Conservation (phyloP, 176 grass and related monocot species). For the Zoysia japonica region DNA sequence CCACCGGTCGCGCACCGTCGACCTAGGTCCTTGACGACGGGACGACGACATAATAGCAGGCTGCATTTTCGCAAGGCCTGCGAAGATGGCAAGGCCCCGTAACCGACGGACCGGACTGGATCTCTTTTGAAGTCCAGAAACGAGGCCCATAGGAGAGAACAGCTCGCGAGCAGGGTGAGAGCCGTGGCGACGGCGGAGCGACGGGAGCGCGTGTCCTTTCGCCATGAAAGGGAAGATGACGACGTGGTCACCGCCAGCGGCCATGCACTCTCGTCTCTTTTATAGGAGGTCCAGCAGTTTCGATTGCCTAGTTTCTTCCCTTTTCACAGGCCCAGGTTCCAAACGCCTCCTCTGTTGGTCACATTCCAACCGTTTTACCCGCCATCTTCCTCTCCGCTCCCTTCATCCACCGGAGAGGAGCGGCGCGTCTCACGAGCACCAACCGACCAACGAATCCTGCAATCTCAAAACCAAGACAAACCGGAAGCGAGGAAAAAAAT, state of each 20-base stretch:
- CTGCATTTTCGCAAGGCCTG: too few species aligned
- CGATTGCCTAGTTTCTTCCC: neutral
- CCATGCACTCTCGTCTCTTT: neutral
- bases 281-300: neutral
- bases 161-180: too few species aligned
- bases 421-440: neutral
- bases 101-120: too few species aligned
- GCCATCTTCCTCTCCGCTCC: conserved; percentile 47
- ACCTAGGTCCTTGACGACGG: too few species aligned
- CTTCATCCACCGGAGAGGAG: neutral
- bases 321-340: conserved; percentile 7
- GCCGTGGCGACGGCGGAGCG: too few species aligned
- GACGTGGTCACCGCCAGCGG: neutral
- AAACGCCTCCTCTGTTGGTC: conserved; percentile 14
- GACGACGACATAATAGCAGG: too few species aligned
- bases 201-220: too few species aligned
- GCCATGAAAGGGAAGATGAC: neutral
- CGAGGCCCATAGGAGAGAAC: too few species aligned
- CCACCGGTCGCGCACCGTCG: too few species aligned
- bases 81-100: too few species aligned
- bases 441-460: neutral
- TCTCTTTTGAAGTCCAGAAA: too few species aligned
- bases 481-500: neutral
- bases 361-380: conserved; percentile 37
- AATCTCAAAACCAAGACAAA: neutral